Conservation (phyloP, 257 asterid genomes). For the Ilex aquifolium region DNA sequence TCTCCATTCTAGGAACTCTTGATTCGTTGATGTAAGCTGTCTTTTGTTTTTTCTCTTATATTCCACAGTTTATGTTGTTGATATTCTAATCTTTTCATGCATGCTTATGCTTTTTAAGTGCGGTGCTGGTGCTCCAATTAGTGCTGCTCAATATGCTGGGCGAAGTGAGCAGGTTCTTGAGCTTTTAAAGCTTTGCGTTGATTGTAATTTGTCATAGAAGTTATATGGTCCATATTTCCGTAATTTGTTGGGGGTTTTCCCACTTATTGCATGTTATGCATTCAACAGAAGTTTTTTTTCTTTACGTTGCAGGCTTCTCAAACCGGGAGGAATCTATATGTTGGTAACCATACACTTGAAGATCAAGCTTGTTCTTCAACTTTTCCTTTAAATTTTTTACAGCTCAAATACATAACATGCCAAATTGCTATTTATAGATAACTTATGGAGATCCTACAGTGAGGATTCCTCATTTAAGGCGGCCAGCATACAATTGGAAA, state of each 20-base stretch:
- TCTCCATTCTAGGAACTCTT: slow-evolving; percentile 68
- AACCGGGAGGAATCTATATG: slow-evolving; percentile 89
- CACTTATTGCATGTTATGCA: slow-evolving; percentile 10
- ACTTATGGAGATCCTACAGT: slow-evolving; percentile 95
- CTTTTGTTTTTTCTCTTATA: slow-evolving; percentile 13
- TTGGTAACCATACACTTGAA: slow-evolving; percentile 49
- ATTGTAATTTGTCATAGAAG: not conserved
- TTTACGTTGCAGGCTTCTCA: slow-evolving; percentile 69
- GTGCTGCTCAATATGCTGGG: slow-evolving; percentile 92
- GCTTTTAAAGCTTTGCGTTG: slow-evolving; percentile 3
- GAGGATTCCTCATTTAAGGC: slow-evolving; percentile 76
- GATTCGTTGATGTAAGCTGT: slow-evolving; percentile 85
- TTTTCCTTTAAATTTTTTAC: slow-evolving; percentile 9
- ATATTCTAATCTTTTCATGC: slow-evolving; percentile 7
- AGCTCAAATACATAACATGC: slow-evolving; percentile 7
- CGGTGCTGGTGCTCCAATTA: slow-evolving; percentile 74
- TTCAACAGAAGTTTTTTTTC: slow-evolving; percentile 9
- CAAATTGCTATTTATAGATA: slow-evolving; percentile 51
- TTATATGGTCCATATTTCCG: slow-evolving; percentile 2
- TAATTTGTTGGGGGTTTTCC: not conserved
- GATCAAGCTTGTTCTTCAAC: slow-evolving; percentile 12
- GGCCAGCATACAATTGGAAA: slow-evolving; percentile 77
- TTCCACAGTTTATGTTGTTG: slow-evolving; percentile 2
- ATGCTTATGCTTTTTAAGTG: slow-evolving; percentile 48
- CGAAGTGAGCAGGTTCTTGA: slow-evolving; percentile 91